These are phyloP conservation scores for Trichosporon ovoides DNA, from an alignment of 1,284 basidiomycete genomes.

Conservation along the genomic window DNA sequence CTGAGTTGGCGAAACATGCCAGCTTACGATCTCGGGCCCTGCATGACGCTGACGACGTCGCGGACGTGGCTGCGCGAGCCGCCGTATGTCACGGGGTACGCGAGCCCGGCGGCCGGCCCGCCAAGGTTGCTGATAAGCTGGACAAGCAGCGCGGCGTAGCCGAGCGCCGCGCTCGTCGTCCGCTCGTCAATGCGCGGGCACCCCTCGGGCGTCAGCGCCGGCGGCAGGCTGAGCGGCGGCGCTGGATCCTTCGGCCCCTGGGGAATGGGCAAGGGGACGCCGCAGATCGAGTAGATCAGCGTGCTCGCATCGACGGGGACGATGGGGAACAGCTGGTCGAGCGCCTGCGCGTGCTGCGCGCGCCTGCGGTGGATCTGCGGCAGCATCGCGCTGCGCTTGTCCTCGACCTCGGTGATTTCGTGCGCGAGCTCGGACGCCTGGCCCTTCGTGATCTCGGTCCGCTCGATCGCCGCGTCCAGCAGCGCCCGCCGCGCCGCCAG, in stretches of 20 bases:
- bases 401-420: conserved; percentile 30
- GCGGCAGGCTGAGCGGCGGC: conserved; percentile 66
- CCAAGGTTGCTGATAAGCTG: conserved; percentile 74
- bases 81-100: conserved; percentile 82
- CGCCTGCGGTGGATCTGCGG: conserved; percentile 57
- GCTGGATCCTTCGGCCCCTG: conserved; percentile 68
- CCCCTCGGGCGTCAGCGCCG: conserved; percentile 50
- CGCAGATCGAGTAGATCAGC: conserved; percentile 75
- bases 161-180: conserved; percentile 73
- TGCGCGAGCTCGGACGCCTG: conserved; percentile 20
- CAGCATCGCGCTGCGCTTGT: conserved; percentile 51
- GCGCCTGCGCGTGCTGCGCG: conserved; percentile 64
- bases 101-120: conserved; percentile 53
- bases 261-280: conserved; percentile 79
- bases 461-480: conserved; percentile 27
- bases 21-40: conserved; percentile 71
- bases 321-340: conserved; percentile 81
- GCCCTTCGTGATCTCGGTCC: conserved; percentile 24
- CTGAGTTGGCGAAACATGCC: too few species aligned
- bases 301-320: conserved; percentile 72
- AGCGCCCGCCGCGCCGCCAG: conserved; percentile 27
- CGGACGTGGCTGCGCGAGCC: conserved; percentile 81
- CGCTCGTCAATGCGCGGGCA: conserved; percentile 67
- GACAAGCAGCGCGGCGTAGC: conserved; percentile 77
- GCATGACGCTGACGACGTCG: conserved; percentile 87